Percentiles rank a stretch among this genome's conserved stretches.
Evolutionary conservation across 2,329 filamentous ascomycete species (phyloP).

Genomic region (Botryosphaeria dothidea): DNA sequence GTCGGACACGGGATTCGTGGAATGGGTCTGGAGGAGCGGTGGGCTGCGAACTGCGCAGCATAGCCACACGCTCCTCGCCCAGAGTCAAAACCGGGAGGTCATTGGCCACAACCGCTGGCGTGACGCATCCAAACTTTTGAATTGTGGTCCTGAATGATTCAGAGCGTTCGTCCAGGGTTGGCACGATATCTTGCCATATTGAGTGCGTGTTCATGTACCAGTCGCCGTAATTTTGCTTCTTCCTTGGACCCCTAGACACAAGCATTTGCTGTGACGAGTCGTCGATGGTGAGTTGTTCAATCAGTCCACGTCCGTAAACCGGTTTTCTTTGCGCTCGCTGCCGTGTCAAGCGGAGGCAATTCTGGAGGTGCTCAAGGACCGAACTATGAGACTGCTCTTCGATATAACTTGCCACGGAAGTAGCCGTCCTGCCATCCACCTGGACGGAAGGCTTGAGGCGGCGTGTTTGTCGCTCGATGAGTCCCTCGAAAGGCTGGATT

Average conservation of each 20-base stretch:
- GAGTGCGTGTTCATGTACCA: constrained; percentile 75
- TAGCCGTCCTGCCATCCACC: constrained; percentile 67
- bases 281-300: constrained; percentile 70
- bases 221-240: constrained; percentile 45
- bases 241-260: constrained; percentile 1
- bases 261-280: constrained; percentile 26
- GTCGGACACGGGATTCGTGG: constrained; percentile 88
- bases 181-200: constrained; percentile 66
- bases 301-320: constrained; percentile 76
- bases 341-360: constrained; percentile 77
- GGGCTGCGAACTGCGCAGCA: constrained; percentile 54
- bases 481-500: constrained; percentile 66
- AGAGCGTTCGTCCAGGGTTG: constrained; percentile 72
- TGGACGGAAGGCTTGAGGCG: constrained; percentile 54
- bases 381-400: constrained; percentile 57
- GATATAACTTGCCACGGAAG: constrained; percentile 70
- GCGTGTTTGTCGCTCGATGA: constrained; percentile 69
- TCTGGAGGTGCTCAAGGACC: constrained; percentile 69
- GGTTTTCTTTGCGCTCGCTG: constrained; percentile 78
- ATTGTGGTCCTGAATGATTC: constrained; percentile 72
- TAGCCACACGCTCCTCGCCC: constrained; percentile 57
- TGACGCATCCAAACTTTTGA: constrained; percentile 88
- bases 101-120: constrained; percentile 80
- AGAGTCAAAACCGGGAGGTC: constrained; percentile 70
- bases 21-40: constrained; percentile 67